Percentiles rank a stretch among this genome's conserved stretches.
Conservation (phyloP, 345 rosid genomes). For the Excoecaria cochinchinensis region DNA sequence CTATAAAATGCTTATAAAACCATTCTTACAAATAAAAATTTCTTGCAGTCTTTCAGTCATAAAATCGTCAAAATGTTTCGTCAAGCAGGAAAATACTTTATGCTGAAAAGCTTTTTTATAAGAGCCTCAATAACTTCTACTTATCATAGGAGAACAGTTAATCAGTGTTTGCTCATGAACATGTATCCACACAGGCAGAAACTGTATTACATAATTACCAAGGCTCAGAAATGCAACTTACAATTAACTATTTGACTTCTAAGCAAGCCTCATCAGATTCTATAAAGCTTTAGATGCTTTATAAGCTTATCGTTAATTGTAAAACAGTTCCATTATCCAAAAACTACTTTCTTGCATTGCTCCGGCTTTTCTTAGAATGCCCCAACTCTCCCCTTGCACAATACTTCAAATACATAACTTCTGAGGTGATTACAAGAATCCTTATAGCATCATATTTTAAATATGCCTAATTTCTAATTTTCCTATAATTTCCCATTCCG, state of each 20-base stretch:
- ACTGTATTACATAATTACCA: background rate
- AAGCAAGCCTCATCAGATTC: background rate
- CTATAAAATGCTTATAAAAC: background rate
- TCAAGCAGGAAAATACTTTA: background rate
- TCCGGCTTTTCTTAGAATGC: background rate
- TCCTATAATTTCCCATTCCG: background rate
- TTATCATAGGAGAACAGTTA: background rate
- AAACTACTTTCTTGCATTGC: background rate
- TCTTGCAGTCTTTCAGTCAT: background rate
- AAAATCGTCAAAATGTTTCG: background rate
- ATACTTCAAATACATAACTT: background rate
- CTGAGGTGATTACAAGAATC: background rate
- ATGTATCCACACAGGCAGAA: background rate
- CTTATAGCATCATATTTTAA: background rate
- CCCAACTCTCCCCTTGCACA: background rate
- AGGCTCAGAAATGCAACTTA: background rate
- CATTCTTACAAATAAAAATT: background rate
- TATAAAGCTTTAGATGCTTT: background rate
- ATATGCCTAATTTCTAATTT: background rate
- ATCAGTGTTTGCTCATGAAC: background rate
- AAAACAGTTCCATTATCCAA: background rate
- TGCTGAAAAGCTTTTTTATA: too few species aligned
- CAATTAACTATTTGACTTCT: background rate
- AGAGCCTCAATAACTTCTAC: too few species aligned
- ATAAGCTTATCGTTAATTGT: background rate